A percentile compares a stretch with the other conserved stretches of the same genome.
phyloP scores from a whole-genome alignment of 2,329 filamentous ascomycete genomes.

The Arthrobotrys megalospora region DNA sequence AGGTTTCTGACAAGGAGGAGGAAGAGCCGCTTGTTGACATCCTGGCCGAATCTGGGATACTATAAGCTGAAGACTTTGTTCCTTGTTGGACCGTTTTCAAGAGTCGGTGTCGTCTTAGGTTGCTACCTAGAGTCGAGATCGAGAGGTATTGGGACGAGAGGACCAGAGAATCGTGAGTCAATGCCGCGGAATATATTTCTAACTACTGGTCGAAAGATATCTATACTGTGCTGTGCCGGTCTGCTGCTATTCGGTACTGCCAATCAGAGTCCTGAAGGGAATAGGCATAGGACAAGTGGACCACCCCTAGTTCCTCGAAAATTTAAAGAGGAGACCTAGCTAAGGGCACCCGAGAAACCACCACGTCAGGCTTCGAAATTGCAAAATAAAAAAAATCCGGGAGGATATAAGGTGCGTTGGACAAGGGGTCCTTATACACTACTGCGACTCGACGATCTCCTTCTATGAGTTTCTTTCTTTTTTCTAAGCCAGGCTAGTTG shows the following conservation, averaged over 20 bases:
- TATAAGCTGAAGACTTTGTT: conserved; percentile 50
- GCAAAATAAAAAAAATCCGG: conserved; percentile 60
- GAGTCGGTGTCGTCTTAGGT: conserved; percentile 37
- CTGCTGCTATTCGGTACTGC: conserved; percentile 53
- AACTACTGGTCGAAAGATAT: conserved; percentile 52
- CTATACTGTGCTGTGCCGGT: conserved; percentile 57
- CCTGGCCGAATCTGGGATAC: conserved; percentile 49
- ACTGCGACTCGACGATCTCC: conserved; percentile 61
- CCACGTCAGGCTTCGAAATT: conserved; percentile 62
- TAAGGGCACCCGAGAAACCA: conserved; percentile 60
- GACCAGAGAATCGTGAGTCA: conserved; percentile 41
- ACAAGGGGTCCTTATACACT: conserved; percentile 60
- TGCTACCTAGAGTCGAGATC: conserved; percentile 14
- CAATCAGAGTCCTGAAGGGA: conserved; percentile 57
- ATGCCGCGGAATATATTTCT: conserved; percentile 56
- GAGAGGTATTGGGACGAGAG: conserved; percentile 32
- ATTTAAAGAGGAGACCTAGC: conserved; percentile 57
- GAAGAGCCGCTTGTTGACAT: conserved; percentile 61
- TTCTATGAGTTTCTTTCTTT: conserved; percentile 54
- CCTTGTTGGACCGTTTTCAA: conserved; percentile 43
- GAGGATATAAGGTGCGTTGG: conserved; percentile 61
- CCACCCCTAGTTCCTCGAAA: conserved; percentile 60
- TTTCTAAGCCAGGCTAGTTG: conserved; percentile 41
- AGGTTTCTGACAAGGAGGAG: conserved; percentile 67
- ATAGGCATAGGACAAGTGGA: conserved; percentile 61